Evolutionary conservation across 441 rosid genomes (phyloP).

Genomic region (Hypseocharis bilobata): DNA sequence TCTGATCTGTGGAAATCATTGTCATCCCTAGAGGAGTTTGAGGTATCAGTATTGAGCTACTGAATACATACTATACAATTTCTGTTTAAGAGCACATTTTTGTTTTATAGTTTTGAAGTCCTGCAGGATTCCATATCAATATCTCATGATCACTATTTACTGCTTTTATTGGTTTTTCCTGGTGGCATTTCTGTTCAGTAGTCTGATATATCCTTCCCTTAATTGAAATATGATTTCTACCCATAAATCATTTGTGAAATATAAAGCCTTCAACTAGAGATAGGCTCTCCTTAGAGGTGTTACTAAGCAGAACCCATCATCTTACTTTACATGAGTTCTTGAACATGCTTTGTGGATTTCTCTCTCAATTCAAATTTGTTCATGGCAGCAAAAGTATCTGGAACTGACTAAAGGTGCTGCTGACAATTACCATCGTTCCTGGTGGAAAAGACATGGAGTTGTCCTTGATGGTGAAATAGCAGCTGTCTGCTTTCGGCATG

Average conservation of each 20-base stretch:
- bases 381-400: constrained; percentile 75
- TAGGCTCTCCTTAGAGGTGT: not conserved
- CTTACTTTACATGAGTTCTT: not conserved
- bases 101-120: not conserved
- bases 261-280: not conserved
- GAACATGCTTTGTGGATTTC: constrained; percentile 7
- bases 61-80: too few species aligned
- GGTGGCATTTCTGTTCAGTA: not conserved
- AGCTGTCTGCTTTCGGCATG: constrained; percentile 80
- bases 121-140: not conserved
- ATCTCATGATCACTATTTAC: constrained; percentile 11
- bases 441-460: constrained; percentile 99
- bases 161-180: not conserved
- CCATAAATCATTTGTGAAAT: not conserved
- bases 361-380: constrained; percentile 22
- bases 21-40: constrained; percentile 72
- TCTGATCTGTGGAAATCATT: constrained; percentile 55
- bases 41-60: constrained; percentile 42
- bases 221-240: constrained; percentile 1
- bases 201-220: not conserved
- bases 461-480: constrained; percentile 98
- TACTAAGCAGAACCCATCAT: not conserved
- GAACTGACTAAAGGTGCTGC: constrained; percentile 95
- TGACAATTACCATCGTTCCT: constrained; percentile 81
- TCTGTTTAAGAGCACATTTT: constrained; percentile 16